Evolutionary conservation across 202 grass and related monocot species (phyloP), one percentile per base, ranked within the genome.

Genomic region (Zoysia matrella): DNA sequence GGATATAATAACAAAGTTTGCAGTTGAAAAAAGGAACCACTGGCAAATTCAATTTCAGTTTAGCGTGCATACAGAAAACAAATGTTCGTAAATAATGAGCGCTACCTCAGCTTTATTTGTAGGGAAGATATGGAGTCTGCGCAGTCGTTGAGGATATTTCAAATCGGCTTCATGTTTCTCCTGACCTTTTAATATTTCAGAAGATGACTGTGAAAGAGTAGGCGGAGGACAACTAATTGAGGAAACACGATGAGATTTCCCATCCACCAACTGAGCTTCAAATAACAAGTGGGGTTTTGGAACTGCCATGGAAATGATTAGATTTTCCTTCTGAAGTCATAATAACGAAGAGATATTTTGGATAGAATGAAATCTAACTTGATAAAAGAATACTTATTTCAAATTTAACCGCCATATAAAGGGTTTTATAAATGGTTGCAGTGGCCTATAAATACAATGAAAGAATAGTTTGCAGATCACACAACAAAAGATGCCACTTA

Each of bases 261-360:
- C 96, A 71, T 88, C 80, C 73, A 99, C 96, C 74, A 99, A 76
- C 82, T 99, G 93, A 70, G 93, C 93, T 90, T 99, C 96, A 79
- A 99, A 96, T 7, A 83, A 84, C 46, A 99, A 61, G 82, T 99
- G 93, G 85, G 96, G 91, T 53, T 90, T 93, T 79, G 93, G 96
- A 89, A 99, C 96, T 99, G 85, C 67, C 69, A 65, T 64, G 58
- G 30, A 87, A 73, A 47, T 63, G 75, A 74, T 83, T 74, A 71
- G 66, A 83, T 52, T 82, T 53, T 51, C 46, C 44, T 74, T 65
- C 30, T 44, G 16, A 22, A 52, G 53, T 49, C 56, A 51, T 51
- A 63, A 52, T 12, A 81, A 77, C 66, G 72, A 78, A 60, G 61
- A 86, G 48, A 69, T 43, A 75, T 70, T 75, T 75, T 50, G 47